Percentiles rank a stretch among this genome's conserved stretches.
These are phyloP conservation scores for Lachancea dasiensis DNA, from an alignment of 805 yeast species.

Conservation along the genomic window DNA sequence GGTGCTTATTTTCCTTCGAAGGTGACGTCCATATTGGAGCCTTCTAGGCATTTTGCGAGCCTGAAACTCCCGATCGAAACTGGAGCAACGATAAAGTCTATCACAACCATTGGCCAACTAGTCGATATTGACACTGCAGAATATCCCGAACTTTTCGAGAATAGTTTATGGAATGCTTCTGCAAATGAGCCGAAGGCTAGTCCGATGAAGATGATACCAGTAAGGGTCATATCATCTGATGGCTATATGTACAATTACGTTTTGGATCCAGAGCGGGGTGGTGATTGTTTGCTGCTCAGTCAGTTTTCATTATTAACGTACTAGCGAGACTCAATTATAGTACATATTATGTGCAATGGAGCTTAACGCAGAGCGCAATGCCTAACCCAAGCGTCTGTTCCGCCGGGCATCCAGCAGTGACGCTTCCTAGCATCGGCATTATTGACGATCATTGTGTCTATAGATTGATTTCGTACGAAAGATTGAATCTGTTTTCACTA, in stretches of 20 bases:
- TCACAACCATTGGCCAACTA: constrained; percentile 34
- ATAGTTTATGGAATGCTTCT: constrained; percentile 1
- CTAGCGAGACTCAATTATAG: too few relatives aligned
- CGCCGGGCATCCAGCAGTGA: too few relatives aligned
- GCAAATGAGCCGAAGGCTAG: constrained; percentile 6
- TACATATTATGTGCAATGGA: too few relatives aligned
- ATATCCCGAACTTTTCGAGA: constrained; percentile 27
- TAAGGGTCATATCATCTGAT: constrained; percentile 70
- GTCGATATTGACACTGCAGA: constrained; percentile 23
- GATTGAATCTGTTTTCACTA: too few relatives aligned
- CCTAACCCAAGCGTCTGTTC: too few relatives aligned
- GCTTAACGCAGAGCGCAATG: too few relatives aligned
- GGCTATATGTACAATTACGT: constrained; percentile 80
- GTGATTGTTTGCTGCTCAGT: constrained; percentile 77
- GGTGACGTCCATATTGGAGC: constrained; percentile 78
- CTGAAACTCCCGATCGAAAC: constrained; percentile 57
- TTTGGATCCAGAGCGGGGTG: constrained; percentile 82
- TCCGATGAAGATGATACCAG: constrained; percentile 33
- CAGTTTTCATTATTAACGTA: constrained; percentile 50
- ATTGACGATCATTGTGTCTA: too few relatives aligned
- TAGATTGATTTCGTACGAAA: too few relatives aligned
- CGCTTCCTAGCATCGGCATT: too few relatives aligned
- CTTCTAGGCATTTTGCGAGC: constrained; percentile 87
- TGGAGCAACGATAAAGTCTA: constrained; percentile 17
- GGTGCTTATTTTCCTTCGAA: constrained; percentile 78